Evolutionary conservation across 1,284 basidiomycete genomes (phyloP).

Genomic region (Sporisorium exsertum): DNA sequence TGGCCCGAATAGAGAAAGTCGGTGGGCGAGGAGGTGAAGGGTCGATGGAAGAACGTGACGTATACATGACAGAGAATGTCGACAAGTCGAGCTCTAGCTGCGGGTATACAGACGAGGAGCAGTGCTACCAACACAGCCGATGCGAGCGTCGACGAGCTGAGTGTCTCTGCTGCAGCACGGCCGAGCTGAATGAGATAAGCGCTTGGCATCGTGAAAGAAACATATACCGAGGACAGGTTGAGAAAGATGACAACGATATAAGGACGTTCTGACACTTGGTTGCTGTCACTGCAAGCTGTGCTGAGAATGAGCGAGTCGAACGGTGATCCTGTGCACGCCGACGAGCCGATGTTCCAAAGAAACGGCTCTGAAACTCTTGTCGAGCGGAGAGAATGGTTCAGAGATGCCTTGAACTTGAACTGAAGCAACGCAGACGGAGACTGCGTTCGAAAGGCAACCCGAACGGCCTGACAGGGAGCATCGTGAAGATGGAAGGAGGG

Average conservation of each 20-base stretch:
- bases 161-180: not conserved
- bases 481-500: not conserved
- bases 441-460: not conserved
- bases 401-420: not conserved
- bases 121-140: constrained; percentile 6
- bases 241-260: not conserved
- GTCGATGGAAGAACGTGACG: constrained; percentile 23
- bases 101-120: constrained; percentile 16
- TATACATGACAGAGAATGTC: constrained; percentile 24
- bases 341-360: not conserved
- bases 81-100: constrained; percentile 4
- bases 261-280: not conserved
- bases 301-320: not conserved
- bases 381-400: not conserved
- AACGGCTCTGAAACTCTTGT: not conserved
- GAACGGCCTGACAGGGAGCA: not conserved
- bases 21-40: constrained; percentile 23
- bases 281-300: no score
- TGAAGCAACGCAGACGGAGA: not conserved
- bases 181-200: not conserved
- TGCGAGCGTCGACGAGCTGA: constrained; percentile 1
- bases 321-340: not conserved
- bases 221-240: not conserved
- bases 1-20: constrained; percentile 14
- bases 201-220: not conserved